Conservation (phyloP, 2,329 filamentous ascomycete species). For the Lachnellula suecica region DNA sequence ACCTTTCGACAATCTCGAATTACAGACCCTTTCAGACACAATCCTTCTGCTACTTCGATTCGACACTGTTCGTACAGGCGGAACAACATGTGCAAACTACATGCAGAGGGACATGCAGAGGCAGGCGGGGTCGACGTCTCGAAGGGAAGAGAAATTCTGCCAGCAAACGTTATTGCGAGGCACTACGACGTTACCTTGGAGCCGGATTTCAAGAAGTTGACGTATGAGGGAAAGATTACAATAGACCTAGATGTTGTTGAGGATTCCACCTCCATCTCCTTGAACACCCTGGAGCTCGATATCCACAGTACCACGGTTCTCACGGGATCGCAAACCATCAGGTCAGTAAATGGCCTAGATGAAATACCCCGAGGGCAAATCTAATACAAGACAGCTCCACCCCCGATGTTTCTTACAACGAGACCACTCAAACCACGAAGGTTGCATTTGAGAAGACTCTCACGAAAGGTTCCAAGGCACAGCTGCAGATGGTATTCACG, state of each 20-base stretch:
- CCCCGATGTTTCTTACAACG: constrained; percentile 71
- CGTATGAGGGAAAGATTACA: constrained; percentile 78
- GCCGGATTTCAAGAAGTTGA: constrained; percentile 84
- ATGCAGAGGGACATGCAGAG: constrained; percentile 53
- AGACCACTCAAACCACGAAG: constrained; percentile 77
- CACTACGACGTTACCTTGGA: constrained; percentile 93
- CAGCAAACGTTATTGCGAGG: constrained; percentile 84
- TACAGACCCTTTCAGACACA: constrained; percentile 17
- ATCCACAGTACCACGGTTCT: constrained; percentile 73
- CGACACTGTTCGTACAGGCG: constrained; percentile 75
- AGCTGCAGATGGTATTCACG: constrained; percentile 74
- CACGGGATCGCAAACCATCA: constrained; percentile 53
- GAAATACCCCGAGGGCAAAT: constrained; percentile 9
- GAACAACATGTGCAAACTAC: constrained; percentile 67
- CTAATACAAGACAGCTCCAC: constrained; percentile 49
- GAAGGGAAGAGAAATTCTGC: constrained; percentile 78
- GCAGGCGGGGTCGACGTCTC: constrained; percentile 58
- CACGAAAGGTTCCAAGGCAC: constrained; percentile 72
- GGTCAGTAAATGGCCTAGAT: constrained; percentile 32
- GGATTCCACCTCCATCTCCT: constrained; percentile 79
- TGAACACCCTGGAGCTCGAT: constrained; percentile 86
- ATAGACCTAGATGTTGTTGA: constrained; percentile 87
- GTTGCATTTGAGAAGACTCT: constrained; percentile 75
- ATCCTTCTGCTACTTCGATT: constrained; percentile 23
- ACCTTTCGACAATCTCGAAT: constrained; percentile 22